A percentile compares a stretch with the other conserved stretches of the same genome.
These are phyloP conservation scores for Talaromyces borbonicus DNA, from an alignment of 495 filamentous ascomycete species.

Conservation along the genomic window DNA sequence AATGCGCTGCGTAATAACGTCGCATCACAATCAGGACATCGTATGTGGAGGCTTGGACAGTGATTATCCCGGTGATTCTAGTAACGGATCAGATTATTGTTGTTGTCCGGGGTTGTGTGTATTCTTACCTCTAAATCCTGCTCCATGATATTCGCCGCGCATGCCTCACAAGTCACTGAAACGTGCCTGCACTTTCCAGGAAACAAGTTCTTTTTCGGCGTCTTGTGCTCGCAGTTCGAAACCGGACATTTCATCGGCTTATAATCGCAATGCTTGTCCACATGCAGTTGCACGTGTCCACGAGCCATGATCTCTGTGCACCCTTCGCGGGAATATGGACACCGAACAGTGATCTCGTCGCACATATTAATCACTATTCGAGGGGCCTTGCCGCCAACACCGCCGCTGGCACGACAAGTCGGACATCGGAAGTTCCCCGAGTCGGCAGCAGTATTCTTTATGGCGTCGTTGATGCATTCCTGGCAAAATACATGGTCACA, in stretches of 20 bases:
- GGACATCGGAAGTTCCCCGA: conserved; percentile 36
- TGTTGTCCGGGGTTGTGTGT: neutral
- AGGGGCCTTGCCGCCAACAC: conserved; percentile 33
- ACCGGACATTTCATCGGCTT: conserved; percentile 53
- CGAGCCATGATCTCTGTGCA: conserved; percentile 55
- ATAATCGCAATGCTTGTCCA: conserved; percentile 65
- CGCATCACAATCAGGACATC: conserved; percentile 43
- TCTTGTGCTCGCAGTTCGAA: conserved; percentile 39
- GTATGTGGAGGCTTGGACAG: conserved; percentile 39
- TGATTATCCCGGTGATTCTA: conserved; percentile 39
- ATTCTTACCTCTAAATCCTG: conserved; percentile 45
- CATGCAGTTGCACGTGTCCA: conserved; percentile 61
- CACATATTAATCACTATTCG: conserved; percentile 55
- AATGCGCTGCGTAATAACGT: conserved; percentile 40
- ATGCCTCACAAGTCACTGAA: conserved; percentile 42
- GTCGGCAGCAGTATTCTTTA: conserved; percentile 30
- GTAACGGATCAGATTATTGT: neutral
- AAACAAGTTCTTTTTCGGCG: conserved; percentile 34
- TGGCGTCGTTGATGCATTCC: conserved; percentile 55
- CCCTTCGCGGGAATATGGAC: conserved; percentile 52
- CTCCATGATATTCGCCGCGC: conserved; percentile 44
- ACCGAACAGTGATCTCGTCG: conserved; percentile 65
- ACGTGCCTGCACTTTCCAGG: conserved; percentile 47
- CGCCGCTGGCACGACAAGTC: conserved; percentile 32
- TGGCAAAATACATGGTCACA: conserved; percentile 75